Evolutionary conservation across 768 basidiomycete genomes (phyloP).

Genomic region (Tylopilus plumbeoviolaceoides): DNA sequence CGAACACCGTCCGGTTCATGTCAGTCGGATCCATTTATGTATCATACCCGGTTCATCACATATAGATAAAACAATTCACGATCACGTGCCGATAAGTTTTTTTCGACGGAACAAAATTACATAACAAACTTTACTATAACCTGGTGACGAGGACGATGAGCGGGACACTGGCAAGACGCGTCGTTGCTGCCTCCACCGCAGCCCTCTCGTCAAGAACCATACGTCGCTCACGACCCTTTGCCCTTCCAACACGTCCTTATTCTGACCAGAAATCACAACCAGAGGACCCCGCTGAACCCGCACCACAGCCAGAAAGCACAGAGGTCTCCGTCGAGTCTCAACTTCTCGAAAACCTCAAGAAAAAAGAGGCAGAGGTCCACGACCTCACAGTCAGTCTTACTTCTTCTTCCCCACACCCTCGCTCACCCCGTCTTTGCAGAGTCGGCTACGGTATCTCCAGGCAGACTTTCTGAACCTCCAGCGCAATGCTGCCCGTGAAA

Average conservation of each 20-base stretch:
- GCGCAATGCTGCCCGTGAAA: slow-evolving; percentile 86
- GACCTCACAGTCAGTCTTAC: slow-evolving; percentile 71
- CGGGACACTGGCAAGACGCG: slow-evolving; percentile 45
- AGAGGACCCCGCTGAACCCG: slow-evolving; percentile 9
- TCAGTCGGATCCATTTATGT: not conserved
- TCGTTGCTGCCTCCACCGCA: slow-evolving; percentile 58
- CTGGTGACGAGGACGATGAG: slow-evolving; percentile 37
- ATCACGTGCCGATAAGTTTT: slow-evolving; percentile 20
- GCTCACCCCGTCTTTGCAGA: slow-evolving; percentile 41
- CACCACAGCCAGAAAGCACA: slow-evolving; percentile 18
- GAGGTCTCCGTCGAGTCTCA: slow-evolving; percentile 36
- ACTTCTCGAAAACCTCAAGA: slow-evolving; percentile 57
- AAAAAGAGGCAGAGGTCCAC: slow-evolving; percentile 75
- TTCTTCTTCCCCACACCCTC: not conserved
- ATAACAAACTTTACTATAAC: not conserved
- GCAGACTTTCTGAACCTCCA: slow-evolving; percentile 96
- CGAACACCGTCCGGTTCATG: slow-evolving; percentile 4
- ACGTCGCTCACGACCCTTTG: slow-evolving; percentile 32
- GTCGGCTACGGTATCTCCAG: slow-evolving; percentile 85
- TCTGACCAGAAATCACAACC: slow-evolving; percentile 49
- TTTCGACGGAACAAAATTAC: not conserved
- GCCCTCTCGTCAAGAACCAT: slow-evolving; percentile 49
- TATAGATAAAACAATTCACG: not conserved
- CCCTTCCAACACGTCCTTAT: slow-evolving; percentile 43
- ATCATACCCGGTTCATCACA: not conserved